A percentile compares a stretch with the other conserved stretches of the same genome.
Conservation (phyloP, 176 grass and related monocot species). For the Pharus latifolius region DNA sequence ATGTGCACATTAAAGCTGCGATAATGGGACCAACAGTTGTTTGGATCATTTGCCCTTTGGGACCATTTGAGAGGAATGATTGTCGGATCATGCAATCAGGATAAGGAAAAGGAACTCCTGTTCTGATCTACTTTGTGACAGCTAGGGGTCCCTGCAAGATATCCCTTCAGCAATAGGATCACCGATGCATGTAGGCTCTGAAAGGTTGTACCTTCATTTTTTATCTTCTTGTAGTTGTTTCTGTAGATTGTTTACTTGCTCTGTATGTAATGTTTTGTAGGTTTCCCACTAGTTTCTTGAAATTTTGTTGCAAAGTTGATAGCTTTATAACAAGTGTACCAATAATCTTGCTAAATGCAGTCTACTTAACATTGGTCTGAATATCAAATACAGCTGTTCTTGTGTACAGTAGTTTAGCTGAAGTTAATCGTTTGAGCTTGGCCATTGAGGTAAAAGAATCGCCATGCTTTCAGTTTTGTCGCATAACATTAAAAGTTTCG, state of each 20-base stretch:
- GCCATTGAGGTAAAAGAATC: not conserved
- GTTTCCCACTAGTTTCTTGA: not conserved
- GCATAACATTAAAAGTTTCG: not conserved
- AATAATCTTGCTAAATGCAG: not conserved
- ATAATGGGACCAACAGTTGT: not conserved
- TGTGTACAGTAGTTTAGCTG: not conserved
- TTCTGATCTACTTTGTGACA: constrained; percentile 11
- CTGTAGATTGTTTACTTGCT: constrained; percentile 13
- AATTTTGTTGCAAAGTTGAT: not conserved
- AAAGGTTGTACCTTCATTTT: not conserved
- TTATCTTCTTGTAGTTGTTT: not conserved
- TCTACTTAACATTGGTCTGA: not conserved
- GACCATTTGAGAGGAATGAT: constrained; percentile 16
- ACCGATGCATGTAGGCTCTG: not conserved
- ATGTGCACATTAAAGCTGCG: constrained; percentile 12
- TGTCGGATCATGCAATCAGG: not conserved
- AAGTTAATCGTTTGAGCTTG: not conserved
- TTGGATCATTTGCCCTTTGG: constrained; percentile 16
- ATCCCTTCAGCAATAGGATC: not conserved
- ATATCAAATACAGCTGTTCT: not conserved
- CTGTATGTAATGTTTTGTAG: not conserved
- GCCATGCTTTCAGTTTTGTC: not conserved
- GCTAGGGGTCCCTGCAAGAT: not conserved
- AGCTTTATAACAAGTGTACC: not conserved
- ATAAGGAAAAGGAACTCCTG: not conserved